Percentiles rank a stretch among this genome's conserved stretches.
phyloP scores from a whole-genome alignment of 805 yeast genomes.

The Saitoella complicata region DNA sequence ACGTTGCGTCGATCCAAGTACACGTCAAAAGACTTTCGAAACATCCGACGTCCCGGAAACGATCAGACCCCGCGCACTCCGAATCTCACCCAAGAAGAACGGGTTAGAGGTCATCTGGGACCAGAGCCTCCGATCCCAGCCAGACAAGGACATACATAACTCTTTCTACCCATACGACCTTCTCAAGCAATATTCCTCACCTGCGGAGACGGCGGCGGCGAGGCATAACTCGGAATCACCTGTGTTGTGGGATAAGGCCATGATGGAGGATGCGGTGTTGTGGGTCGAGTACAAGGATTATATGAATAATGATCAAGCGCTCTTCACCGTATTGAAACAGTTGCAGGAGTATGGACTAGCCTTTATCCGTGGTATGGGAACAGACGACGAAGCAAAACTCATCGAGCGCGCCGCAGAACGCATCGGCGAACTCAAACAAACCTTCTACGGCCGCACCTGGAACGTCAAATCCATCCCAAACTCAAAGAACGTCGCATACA shows the following conservation, averaged over 20 bases:
- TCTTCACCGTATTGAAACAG: slow-evolving; percentile 27
- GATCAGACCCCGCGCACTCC: slow-evolving; percentile 18
- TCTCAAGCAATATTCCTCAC: slow-evolving; percentile 29
- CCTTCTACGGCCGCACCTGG: slow-evolving; percentile 57
- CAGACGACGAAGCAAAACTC: slow-evolving; percentile 27
- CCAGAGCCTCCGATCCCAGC: slow-evolving; percentile 3
- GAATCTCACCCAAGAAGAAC: slow-evolving; percentile 15
- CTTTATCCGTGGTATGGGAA: slow-evolving; percentile 32
- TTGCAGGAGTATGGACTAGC: slow-evolving; percentile 41
- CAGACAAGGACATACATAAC: slow-evolving; percentile 33
- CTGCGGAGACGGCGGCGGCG: slow-evolving; percentile 19
- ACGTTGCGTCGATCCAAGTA: slow-evolving; percentile 34
- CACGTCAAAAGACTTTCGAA: slow-evolving; percentile 40
- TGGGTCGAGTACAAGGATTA: slow-evolving; percentile 27
- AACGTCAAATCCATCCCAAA: slow-evolving; percentile 40
- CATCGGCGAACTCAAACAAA: slow-evolving; percentile 52
- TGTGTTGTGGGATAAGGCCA: slow-evolving; percentile 17
- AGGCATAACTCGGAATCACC: slow-evolving; percentile 23
- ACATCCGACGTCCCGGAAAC: slow-evolving; percentile 20
- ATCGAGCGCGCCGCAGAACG: slow-evolving; percentile 33
- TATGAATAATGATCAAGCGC: slow-evolving; percentile 21
- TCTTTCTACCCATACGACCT: slow-evolving; percentile 31
- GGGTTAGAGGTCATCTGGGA: slow-evolving; percentile 13
- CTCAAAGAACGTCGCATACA: slow-evolving; percentile 57
- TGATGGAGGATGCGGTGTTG: slow-evolving; percentile 17